These are phyloP conservation scores for Penicillium herquei DNA, from an alignment of 495 filamentous ascomycete species.

Conservation along the genomic window DNA sequence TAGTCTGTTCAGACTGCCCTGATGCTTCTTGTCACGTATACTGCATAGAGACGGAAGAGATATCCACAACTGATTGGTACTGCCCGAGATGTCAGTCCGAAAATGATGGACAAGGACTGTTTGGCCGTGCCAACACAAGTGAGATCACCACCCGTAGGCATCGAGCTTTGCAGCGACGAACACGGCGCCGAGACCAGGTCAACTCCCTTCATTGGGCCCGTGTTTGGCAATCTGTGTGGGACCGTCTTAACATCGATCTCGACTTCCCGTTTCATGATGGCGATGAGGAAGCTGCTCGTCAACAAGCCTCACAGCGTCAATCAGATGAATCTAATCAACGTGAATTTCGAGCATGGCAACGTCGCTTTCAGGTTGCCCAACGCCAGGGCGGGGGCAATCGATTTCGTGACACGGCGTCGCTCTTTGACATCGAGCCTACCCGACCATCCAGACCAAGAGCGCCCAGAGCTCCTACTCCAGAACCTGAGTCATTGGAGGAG, in stretches of 20 bases:
- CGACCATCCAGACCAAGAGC: constrained; percentile 46
- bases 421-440: constrained; percentile 48
- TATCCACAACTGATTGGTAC: constrained; percentile 79
- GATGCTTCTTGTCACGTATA: constrained; percentile 80
- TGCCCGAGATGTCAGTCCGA: constrained; percentile 68
- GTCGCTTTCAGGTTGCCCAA: constrained; percentile 75
- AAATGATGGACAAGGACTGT: constrained; percentile 35
- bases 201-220: constrained; percentile 59
- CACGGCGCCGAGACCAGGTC: constrained; percentile 47
- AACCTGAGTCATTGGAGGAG: constrained; percentile 74
- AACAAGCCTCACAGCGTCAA: constrained; percentile 53
- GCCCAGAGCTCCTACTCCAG: constrained; percentile 47
- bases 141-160: too few relatives aligned
- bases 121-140: constrained; percentile 16
- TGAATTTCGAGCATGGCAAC: constrained; percentile 73
- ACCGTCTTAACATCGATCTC: constrained; percentile 71
- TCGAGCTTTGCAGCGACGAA: constrained; percentile 42
- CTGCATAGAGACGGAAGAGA: constrained; percentile 73
- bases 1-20: constrained; percentile 80
- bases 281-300: constrained; percentile 56
- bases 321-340: constrained; percentile 59
- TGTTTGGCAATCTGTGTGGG: constrained; percentile 67
- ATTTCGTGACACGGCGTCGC: constrained; percentile 61
- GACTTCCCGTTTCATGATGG: constrained; percentile 89
- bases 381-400: constrained; percentile 71